Conservation (phyloP, 805 yeast species). For the Ascoidea rubescens region DNA sequence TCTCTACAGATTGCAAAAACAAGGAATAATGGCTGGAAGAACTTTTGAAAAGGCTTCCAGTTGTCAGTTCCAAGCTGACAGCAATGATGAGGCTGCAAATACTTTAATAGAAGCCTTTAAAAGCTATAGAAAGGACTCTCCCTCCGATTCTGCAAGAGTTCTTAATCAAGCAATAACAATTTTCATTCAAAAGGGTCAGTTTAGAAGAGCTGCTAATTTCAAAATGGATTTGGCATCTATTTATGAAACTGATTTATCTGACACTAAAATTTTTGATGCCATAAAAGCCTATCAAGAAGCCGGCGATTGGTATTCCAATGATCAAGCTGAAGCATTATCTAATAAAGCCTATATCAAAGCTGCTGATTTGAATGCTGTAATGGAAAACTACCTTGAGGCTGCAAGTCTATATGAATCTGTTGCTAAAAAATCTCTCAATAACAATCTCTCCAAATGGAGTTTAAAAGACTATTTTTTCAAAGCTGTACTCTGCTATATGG, state of each 20-base stretch:
- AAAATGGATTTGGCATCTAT: constrained; percentile 82
- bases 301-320: constrained; percentile 91
- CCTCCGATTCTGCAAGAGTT: constrained; percentile 63
- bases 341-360: constrained; percentile 80
- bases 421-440: constrained; percentile 62
- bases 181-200: constrained; percentile 85
- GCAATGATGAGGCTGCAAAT: constrained; percentile 85
- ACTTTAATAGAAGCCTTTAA: constrained; percentile 85
- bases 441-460: constrained; percentile 75
- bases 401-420: constrained; percentile 64
- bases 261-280: constrained; percentile 51
- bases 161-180: constrained; percentile 66
- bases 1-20: constrained; percentile 62
- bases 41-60: constrained; percentile 80
- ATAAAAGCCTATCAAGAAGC: constrained; percentile 76
- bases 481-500: constrained; percentile 69
- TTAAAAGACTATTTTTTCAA: constrained; percentile 85
- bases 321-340: constrained; percentile 82
- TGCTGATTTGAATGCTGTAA: constrained; percentile 75
- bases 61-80: constrained; percentile 58
- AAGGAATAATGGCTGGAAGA: constrained; percentile 61
- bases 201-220: constrained; percentile 91
- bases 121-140: constrained; percentile 62
- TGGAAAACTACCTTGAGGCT: constrained; percentile 65
- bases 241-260: constrained; percentile 53